Evolutionary conservation across 805 yeast species (phyloP), one percentile per base, ranked within the genome.

Genomic region (Schwanniomyces sp.): DNA sequence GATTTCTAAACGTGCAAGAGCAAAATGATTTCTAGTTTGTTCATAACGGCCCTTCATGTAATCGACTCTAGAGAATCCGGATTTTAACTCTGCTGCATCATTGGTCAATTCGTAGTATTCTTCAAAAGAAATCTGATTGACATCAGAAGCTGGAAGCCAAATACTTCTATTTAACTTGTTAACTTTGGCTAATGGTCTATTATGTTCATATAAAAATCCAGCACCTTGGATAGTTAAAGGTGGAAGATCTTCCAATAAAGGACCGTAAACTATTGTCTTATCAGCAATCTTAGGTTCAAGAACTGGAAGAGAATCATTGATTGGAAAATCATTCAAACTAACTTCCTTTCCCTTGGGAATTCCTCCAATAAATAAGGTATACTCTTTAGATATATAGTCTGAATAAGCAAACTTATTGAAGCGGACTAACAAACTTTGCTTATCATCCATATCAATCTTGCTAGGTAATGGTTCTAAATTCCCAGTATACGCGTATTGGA

Each of bases 111-210:
- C 92, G 63, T 90, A 91, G 61, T 85, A 83, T 63, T 94, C 98
- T 62, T 91, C 96, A 52, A 90, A 74, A 34, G 63, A 89, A 79
- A 49, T 86, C 60, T 44, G 88, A 67, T 56, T 82, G 62, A 53
- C 90, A 80, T 88, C 90, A 78, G 72, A 63, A 53, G 91, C 96
- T 2, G 97, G 92, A 44, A 91, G 73, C 97, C 98, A 92, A 44
- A 88, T 65, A 41, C 86, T 87, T 62, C 97, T 80, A 49, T 80
- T 73, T 51, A 90, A 74, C 49, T 71, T 74, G 52, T 77, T 74
- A 21, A 83, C 87, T 52, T 79, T 77, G 16, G 83, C 69, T 47
- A 90, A 59, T 11, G 97, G 95, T 18, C 67, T 56, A 54, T 84
- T 82, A 66, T 81, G 88, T 47, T 78, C 80, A 69, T 79, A 91